A percentile compares a stretch with the other conserved stretches of the same genome.
Conservation (phyloP, 1,139 yeast genomes). For the Meyerozyma elateridarum region DNA sequence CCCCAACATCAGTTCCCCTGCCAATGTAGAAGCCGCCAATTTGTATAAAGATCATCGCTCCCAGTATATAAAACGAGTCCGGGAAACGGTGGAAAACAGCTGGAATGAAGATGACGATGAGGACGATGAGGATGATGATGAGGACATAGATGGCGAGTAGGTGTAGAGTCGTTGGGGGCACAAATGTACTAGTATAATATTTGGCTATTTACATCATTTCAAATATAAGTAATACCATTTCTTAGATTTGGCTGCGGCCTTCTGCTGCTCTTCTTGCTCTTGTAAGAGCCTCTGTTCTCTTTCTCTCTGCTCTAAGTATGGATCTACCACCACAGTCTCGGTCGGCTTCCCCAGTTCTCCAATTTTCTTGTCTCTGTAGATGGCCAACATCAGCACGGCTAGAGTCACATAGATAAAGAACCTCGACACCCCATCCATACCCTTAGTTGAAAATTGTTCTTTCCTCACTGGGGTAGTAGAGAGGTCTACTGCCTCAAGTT, state of each 20-base stretch:
- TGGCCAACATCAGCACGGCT: constrained; percentile 38
- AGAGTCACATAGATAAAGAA: constrained; percentile 45
- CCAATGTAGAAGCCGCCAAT: constrained; percentile 97
- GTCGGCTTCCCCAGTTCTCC: constrained; percentile 47
- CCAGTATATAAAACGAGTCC: constrained; percentile 85
- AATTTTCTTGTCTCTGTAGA: constrained; percentile 45
- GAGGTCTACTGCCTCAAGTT: constrained; percentile 41
- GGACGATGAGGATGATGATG: constrained; percentile 65
- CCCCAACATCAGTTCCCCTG: constrained; percentile 95
- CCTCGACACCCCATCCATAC: constrained; percentile 53
- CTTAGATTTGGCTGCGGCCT: constrained; percentile 8
- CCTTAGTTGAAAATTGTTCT: constrained; percentile 46
- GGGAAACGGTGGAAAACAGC: constrained; percentile 89
- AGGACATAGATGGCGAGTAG: constrained; percentile 27
- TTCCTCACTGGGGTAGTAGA: constrained; percentile 43
- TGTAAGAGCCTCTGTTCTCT: constrained; percentile 13
- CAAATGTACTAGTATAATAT: neutral
- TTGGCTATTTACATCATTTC: constrained; percentile 14
- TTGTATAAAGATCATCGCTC: constrained; percentile 91
- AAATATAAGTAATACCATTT: constrained; percentile 47
- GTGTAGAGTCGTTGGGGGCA: too few species aligned
- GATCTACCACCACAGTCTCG: constrained; percentile 36
- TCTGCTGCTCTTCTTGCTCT: constrained; percentile 13
- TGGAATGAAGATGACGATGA: constrained; percentile 66
- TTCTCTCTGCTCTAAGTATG: constrained; percentile 27